Base-by-base conservation (phyloP, 2,329 filamentous ascomycete species). In the Bipolaris cookei region DNA sequence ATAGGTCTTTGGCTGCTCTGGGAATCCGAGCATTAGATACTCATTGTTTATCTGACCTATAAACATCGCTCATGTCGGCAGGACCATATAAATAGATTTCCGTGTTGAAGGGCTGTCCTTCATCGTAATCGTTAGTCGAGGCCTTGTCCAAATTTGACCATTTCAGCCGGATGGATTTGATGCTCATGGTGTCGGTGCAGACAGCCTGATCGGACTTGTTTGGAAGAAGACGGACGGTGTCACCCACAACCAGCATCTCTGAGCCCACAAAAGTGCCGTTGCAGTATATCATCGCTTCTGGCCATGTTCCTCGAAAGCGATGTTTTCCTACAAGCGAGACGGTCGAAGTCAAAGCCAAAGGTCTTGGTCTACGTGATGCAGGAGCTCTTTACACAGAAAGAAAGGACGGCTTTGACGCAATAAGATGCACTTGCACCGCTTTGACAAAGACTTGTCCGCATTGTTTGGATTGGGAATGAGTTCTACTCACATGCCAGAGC, bases 401-500 rank as follows among this genome's bases (percentile, higher is more conserved):
- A 88, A 82, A 0, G 86, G 86, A 14, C 85, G 81, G 11, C 84
- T 82, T 30, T 80, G 79, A 43, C 82, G 79, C 3, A 87, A 59
- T 0, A 80, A 79, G 2, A 88, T 76, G 59, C 86, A 87, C 56
- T 78, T 82, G 64, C 84, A 82, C 54, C 83, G 82, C 53, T 82
- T 79, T 0, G 82, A 84, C 2, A 79, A 73, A 5, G 76, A 75
- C 64, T 87, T 88, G 62, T 83, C 77, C 0, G 42, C 55, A 14
- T 77, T 75, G 59, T 83, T 81, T 0, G 82, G 81, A 57, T 84
- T 73, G 0, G 85, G 80, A 11, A 86, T 71, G 0, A 83, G 84
- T 62, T 88, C 85, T 1, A 88, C 76, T 0, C 85, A 81, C 54
- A 85, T 83, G 0, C 85, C 84, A 23, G 81, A 81, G 55, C 80